Base-by-base conservation (phyloP, 225 moss, liverwort and hornwort species). In the Physcomitrellopsis africana region DNA sequence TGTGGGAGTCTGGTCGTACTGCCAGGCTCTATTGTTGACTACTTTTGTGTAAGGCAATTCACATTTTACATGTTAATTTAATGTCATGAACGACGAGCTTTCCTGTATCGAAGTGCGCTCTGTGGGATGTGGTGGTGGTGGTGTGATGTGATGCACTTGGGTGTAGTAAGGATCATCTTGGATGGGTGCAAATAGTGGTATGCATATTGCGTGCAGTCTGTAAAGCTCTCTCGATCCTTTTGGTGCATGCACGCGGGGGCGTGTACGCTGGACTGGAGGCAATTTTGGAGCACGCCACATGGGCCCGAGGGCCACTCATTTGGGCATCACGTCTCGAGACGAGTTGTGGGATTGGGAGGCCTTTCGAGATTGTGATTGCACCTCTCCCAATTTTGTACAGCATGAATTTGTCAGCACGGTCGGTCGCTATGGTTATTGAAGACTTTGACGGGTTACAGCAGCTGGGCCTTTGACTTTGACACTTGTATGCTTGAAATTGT, bases 31-130 rank as follows among this genome's bases (percentile, higher is more conserved):
- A 42, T 66, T 51, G 73, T 73, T 13, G 24, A 73, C 61, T 73
- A 46, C 65, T 79, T 73, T 54, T 61, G 73, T 79, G 53, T 45
- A 67, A 60, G 61, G 61, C 73, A 68, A 61, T 60, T 60, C 48
- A 24, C 17, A 23, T 59, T 54, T 79, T 62, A 15, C 51, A 68
- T 61, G 67, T 79, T 73, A 60, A 68, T 73, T 73, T 43, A 43
- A 67, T 44, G 72, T 13, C 48, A 17, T 60, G 49, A 37, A 49
- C 57, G 43, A 42, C 78, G 43, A 51, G 32, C 41, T 10, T 72
- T 66, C 60, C 26, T 67, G 72, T 72, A 78, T 65, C 37, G 22
- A 78, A 18, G 24, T 58, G 78, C 58, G 49, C 26, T 42, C n/a
- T 72, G 57, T 58, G 55, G 78, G 42, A n/a, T n/a, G 65, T 41